Conservation (phyloP, 257 asterid species). For the Primulina tabacum region DNA sequence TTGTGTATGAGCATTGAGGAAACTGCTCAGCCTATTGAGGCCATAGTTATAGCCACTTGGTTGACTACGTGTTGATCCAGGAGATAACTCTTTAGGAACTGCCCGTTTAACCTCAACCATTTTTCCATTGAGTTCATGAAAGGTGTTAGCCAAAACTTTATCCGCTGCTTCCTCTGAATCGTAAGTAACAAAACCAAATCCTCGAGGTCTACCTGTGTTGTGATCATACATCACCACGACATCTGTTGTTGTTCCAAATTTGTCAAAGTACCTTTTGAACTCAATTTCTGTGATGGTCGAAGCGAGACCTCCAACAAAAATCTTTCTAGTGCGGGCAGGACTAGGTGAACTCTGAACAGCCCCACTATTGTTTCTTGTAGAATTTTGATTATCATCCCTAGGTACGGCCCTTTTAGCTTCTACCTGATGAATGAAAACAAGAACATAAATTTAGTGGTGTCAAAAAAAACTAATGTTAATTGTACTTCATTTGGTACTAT, state of each 20-base stretch:
- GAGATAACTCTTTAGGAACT: constrained; percentile 75
- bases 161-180: constrained; percentile 48
- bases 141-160: constrained; percentile 60
- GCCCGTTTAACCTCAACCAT: constrained; percentile 89
- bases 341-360: constrained; percentile 71
- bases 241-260: constrained; percentile 71
- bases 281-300: constrained; percentile 76
- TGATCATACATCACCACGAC: constrained; percentile 96
- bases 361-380: constrained; percentile 35
- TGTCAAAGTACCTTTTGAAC: constrained; percentile 80
- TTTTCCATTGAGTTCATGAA: constrained; percentile 82
- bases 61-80: constrained; percentile 56
- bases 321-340: constrained; percentile 72
- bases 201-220: constrained; percentile 92
- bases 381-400: constrained; percentile 57
- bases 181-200: constrained; percentile 82
- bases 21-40: constrained; percentile 43
- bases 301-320: constrained; percentile 87
- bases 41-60: constrained; percentile 42
- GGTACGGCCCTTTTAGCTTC: constrained; percentile 97
- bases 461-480: background rate
- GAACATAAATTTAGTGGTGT: background rate
- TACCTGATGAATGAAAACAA: constrained; percentile 49
- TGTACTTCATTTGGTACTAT: background rate
- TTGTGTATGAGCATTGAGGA: constrained; percentile 46